Base-by-base conservation (phyloP, 2,329 filamentous ascomycete genomes). In the Ciborinia camelliae region DNA sequence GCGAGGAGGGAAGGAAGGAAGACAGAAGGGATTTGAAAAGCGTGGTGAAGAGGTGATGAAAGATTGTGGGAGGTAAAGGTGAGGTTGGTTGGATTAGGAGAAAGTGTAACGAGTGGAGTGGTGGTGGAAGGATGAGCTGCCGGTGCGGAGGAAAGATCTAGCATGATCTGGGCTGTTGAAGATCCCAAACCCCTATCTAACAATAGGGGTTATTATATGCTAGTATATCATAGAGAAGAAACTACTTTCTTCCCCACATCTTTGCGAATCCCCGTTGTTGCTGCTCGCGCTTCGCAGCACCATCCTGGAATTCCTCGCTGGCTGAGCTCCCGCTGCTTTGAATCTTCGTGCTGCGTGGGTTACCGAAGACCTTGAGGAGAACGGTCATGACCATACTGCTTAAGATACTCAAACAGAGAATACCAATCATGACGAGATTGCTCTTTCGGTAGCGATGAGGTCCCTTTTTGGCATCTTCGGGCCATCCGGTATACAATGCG, bases 401-500 rank as follows among this genome's bases (percentile, higher is more conserved):
- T 4, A 89, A 69, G 59, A 96, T 93, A 77, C 92, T 96, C 59
- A 87, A 79, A 68, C 85, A 86, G 26, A 97, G 78, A 64, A 97
- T 97, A 3, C 88, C 92, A 65, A 96, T 87, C 92, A 97, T 96
- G 71, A 89, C 86, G 70, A 93, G 79, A 76, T 96, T 97, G 78
- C 91, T 96, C 75, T 88, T 88, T 68, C 90, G 87, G 77, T 90
- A 96, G 77, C 89, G 88, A 72, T 84, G 81, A 12, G 84, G 84
- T 0, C 90, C 90, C 0, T 83, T 79, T n/a, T 78, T 79, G 10
- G 86, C 85, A 75, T 97, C 92, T 51, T 83, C 88, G 2, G 88
- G 85, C 92, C 92, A 97, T 37, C 92, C 92, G 0, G 88, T 89
- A 76, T 96, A 97, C 55, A 97, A 79, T 15, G 92, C 92, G 74